Evolutionary conservation across 2,329 filamentous ascomycete genomes (phyloP).

Genomic region (Beauveria sp.): DNA sequence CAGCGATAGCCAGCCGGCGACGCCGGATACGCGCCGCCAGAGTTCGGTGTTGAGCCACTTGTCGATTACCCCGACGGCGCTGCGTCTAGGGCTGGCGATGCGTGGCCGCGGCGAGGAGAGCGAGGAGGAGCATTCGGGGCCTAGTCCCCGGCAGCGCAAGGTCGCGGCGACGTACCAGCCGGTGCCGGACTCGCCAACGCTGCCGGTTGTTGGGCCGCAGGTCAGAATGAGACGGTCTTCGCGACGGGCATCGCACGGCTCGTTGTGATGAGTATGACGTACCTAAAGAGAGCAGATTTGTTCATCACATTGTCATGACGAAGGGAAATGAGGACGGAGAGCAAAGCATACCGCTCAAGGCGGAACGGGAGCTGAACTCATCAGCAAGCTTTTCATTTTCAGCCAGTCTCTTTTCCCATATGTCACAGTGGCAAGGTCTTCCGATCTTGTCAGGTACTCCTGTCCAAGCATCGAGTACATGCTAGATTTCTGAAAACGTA

Average conservation of each 20-base stretch:
- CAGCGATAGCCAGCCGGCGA: neutral
- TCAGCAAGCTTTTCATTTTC: neutral
- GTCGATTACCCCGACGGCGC: neutral
- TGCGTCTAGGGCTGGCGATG: neutral
- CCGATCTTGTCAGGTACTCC: no score
- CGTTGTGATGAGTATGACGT: neutral
- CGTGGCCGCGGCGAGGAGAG: neutral
- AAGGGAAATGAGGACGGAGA: neutral
- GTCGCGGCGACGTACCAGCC: neutral
- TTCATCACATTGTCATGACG: neutral
- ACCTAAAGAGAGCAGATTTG: neutral
- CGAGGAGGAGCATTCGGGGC: neutral
- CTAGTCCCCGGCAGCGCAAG: neutral
- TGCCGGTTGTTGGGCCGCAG: constrained; percentile 1
- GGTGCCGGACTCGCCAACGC: constrained; percentile 8
- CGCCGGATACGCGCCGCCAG: neutral
- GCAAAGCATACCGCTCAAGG: neutral
- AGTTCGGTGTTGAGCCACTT: neutral
- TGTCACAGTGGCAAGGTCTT: no score
- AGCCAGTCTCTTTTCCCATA: neutral
- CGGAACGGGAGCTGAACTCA: neutral
- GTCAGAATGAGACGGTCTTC: neutral
- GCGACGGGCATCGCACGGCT: neutral
- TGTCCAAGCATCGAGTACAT: no score
- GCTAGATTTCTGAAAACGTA: no score